phyloP scores from a whole-genome alignment of 2,329 filamentous ascomycete genomes.

The Albophoma yamanashiensis region DNA sequence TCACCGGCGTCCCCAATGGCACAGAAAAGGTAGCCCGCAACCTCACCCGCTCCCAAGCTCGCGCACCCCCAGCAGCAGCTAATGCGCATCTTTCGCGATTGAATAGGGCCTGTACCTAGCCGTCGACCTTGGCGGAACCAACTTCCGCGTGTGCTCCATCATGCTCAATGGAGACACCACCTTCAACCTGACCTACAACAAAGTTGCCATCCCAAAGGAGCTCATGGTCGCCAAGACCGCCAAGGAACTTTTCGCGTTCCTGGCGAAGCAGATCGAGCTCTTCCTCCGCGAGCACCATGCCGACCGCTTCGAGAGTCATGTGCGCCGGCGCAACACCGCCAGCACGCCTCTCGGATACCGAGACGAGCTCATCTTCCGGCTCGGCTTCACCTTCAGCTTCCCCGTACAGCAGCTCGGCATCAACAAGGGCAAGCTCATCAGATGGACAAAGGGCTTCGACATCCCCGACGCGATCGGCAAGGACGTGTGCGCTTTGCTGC shows the following conservation, averaged over 20 bases:
- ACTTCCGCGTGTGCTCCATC: slow-evolving; percentile 96
- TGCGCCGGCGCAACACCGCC: slow-evolving; percentile 51
- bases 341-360: slow-evolving; percentile 48
- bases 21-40: slow-evolving; percentile 70
- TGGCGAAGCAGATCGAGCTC: slow-evolving; percentile 82
- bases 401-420: slow-evolving; percentile 90
- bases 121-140: slow-evolving; percentile 95
- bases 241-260: slow-evolving; percentile 80
- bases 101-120: slow-evolving; percentile 85
- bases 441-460: slow-evolving; percentile 98
- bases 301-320: slow-evolving; percentile 69
- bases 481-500: slow-evolving; percentile 85
- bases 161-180: slow-evolving; percentile 88
- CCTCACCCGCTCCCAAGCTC: neutral
- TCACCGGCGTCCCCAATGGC: slow-evolving; percentile 90
- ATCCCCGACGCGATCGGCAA: slow-evolving; percentile 90
- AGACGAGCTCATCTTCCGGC: slow-evolving; percentile 73
- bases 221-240: slow-evolving; percentile 85
- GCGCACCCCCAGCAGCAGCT: neutral
- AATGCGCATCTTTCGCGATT: neutral
- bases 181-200: slow-evolving; percentile 86
- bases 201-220: slow-evolving; percentile 80
- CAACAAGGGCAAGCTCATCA: slow-evolving; percentile 86
- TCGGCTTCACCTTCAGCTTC: slow-evolving; percentile 99
- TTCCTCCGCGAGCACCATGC: slow-evolving; percentile 83